Evolutionary conservation across 257 asterid genomes (phyloP).

Genomic region (Linaria vulgaris): DNA sequence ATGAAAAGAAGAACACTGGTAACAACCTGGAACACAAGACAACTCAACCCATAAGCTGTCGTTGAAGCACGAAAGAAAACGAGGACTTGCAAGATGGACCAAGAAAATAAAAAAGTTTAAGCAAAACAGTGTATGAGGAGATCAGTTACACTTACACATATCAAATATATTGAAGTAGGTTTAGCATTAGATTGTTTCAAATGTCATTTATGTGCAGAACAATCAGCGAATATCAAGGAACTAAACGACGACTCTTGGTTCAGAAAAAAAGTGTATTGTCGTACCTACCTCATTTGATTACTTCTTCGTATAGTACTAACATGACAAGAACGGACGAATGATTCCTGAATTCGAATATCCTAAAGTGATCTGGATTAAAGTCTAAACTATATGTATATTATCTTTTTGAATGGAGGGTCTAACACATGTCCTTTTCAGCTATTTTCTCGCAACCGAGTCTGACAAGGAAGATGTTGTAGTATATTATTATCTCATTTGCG

Average conservation of each 20-base stretch:
- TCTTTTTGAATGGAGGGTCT: too few species aligned
- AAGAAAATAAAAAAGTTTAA: background rate
- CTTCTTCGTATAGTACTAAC: background rate
- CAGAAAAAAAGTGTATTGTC: background rate
- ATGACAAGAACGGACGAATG: background rate
- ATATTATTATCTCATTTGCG: too few species aligned
- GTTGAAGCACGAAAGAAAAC: background rate
- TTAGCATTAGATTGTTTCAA: background rate
- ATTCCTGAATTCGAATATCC: background rate
- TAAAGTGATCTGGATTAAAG: too few species aligned
- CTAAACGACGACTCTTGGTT: background rate
- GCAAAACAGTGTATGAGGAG: background rate
- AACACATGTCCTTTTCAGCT: too few species aligned
- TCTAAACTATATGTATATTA: too few species aligned
- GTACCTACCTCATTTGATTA: background rate
- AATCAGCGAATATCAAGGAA: conserved; percentile 3
- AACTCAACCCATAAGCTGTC: background rate
- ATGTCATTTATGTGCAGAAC: background rate
- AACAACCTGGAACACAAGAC: conserved; percentile 49
- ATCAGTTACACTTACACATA: background rate
- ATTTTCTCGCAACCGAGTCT: too few species aligned
- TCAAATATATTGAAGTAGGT: background rate
- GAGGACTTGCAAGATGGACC: background rate
- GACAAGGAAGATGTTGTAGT: too few species aligned
- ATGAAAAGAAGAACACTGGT: conserved; percentile 55